Base-by-base conservation (phyloP, 192 early-diverging fungal species). In the Kappamyces sp. region DNA sequence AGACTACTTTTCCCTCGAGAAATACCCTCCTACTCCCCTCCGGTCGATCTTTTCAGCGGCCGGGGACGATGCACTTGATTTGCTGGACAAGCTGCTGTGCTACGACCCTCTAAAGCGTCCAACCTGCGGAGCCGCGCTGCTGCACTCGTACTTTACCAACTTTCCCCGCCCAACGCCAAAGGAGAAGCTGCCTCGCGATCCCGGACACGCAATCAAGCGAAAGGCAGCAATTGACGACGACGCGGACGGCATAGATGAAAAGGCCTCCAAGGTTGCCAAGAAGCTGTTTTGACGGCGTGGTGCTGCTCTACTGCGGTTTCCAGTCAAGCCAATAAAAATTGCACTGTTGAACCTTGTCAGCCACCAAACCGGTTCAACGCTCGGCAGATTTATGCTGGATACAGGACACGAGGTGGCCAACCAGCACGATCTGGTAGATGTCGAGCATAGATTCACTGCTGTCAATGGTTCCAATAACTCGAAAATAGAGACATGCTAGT, bases 101-200 rank as follows among this genome's bases (percentile, higher is more conserved):
- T 97, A 86, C 72, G 87, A 93, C 65, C 97, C 97, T 2, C 73
- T 78, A 5, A 82, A 85, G 41, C 71, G 97, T 66, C 77, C 89
- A 59, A 85, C 87, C 1, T 85, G 91, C 1, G 74, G 84, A 9
- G 51, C 87, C 80, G 81, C 80, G 8, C 57, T 90, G 15, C 58
- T 78, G n/a, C 86, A 89, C 48, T 73, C 78, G 6, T 92, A 90
- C 64, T 92, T 92, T 61, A 69, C 72, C 46, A 88, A 86, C 58
- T 67, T 65, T 31, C 90, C 90, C 41, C 53, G 80, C 33, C 86
- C 90, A 2, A 92, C 90, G 2, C 54, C 70, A 4, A 81, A 85
- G 0, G 77, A 78, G 9, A 82, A 83, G 35, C 65, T 92, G 12
- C 90, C 90, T 1, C 68, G 72, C 33, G 67, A 66, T 40, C 67